Percentiles rank a stretch among this genome's conserved stretches.
Conservation (phyloP, 2,329 filamentous ascomycete species). For the Trichoderma simmonsii region DNA sequence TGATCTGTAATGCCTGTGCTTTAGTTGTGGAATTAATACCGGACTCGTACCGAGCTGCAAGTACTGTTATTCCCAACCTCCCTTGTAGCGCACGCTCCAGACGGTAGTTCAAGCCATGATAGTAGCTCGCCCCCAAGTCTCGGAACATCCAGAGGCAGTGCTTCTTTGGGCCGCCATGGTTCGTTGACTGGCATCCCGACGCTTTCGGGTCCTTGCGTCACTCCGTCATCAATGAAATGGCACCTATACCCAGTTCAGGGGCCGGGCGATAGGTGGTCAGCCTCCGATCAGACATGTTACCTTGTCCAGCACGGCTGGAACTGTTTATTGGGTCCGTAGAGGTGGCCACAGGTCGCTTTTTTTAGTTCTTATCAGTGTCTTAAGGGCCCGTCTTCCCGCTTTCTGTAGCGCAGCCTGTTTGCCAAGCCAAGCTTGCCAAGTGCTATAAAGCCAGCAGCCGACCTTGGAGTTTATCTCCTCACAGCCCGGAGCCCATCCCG, state of each 20-base stretch:
- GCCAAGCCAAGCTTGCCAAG: not conserved
- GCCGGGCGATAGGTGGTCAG: constrained; percentile 4
- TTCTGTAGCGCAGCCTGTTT: not conserved
- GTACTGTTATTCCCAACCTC: not conserved
- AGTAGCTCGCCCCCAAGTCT: not conserved
- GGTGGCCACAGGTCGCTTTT: not conserved
- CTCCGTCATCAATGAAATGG: constrained; percentile 8
- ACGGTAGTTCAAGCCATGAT: not conserved
- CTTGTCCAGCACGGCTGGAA: not conserved
- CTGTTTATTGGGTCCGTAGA: not conserved
- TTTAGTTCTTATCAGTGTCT: constrained; percentile 12
- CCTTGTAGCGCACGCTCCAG: not conserved
- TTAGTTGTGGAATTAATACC: not conserved
- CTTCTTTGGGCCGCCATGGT: not conserved
- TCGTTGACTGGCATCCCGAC: not conserved
- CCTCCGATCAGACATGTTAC: not conserved
- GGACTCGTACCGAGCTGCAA: not conserved
- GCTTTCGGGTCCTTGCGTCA: constrained; percentile 17
- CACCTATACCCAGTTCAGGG: constrained; percentile 12
- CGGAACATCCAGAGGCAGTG: not conserved
- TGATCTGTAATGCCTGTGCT: not conserved
- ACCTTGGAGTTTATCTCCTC: not conserved
- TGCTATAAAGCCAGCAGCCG: not conserved
- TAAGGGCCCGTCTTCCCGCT: not conserved
- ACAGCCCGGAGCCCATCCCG: not conserved